Base-by-base conservation (phyloP, 495 filamentous ascomycete species). In the Aspergillus biplanus region DNA sequence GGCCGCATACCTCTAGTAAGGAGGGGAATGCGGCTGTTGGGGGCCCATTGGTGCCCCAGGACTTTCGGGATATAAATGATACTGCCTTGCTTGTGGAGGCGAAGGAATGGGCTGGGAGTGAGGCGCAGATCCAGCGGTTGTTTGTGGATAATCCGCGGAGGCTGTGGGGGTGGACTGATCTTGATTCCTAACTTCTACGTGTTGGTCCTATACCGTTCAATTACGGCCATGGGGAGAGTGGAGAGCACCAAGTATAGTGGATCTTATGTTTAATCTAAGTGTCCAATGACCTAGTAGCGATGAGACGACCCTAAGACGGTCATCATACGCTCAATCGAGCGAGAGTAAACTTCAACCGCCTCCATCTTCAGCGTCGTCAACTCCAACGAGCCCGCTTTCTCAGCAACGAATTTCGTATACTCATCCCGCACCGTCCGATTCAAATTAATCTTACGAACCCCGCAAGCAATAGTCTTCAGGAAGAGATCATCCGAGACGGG, bases 341-440 rank as follows among this genome's bases (percentile, higher is more conserved):
- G 78, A 69, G 89, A 84, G 80, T 90, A 90, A 21, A 78, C 76
- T 35, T 78, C 70, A 37, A 87, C 90, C 6, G 82, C 87, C 59
- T 83, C 80, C 73, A 87, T 86, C 59, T 89, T 86, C 21, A 90
- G 76, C 47, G 77, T 78, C 33, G 87, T 91, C 68, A 90, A 70
- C 34, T 84, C 82, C 44, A 69, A 48, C 72, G 85, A 85, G 4
- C 82, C 84, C n/a, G 77, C 75, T 74, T 86, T 86, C 73, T 88
- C 83, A 59, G 82, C 76, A 73, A 85, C 81, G 50, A 85, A 82
- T 52, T 79, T 71, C 33, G 79, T 82, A 64, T 88, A 90, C 58
- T 82, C 90, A 59, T 82, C 79, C 65, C 89, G 88, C 73, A 91
- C 82, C 27, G 86, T 82, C 65, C 89, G 85, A 71, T 92, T 91